Evolutionary conservation across 257 asterid species (phyloP), one percentile per base, ranked within the genome.

Genomic region (Capsicum pubescens): DNA sequence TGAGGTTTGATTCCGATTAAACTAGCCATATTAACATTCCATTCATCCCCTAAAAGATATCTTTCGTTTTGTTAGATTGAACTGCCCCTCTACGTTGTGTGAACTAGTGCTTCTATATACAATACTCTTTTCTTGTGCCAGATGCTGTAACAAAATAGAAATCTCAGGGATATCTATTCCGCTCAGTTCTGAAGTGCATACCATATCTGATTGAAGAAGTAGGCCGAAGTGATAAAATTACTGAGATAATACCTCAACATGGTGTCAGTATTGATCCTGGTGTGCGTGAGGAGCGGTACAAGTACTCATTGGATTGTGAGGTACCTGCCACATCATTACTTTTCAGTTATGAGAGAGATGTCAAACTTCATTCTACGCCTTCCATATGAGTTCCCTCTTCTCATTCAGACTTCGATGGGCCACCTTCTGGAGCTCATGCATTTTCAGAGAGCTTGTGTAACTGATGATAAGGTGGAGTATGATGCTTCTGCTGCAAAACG

Each of bases 141-240:
- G 99, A 97, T 90, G 95, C 97, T 79, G 94, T 91, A 55, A 95
- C 98, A 12, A 95, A 92, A 91, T 98, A 97, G 84, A 97, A 95
- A 89, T 97, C 99, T 70, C 99, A 97, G 91, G 98, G 99, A 82
- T 92, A 95, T 88, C 98, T 97, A 83, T 97, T 97, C 86, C 95
- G 98, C 48, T 93, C 98, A n/a, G 99, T 95, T 86, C 92, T 97
- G 78, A 92, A 97, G 94, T 97, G 99, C 91, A 95, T 97, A 91
- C 99, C 99, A 3, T 97, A 97, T 90, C 95, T 97, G 89, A 97
- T 97, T 66, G 98, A 97, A 90, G 99, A 97, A 93, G 99, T 96
- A 82, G 98, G 97, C 83, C 95, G 98, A 86, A 97, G 92, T 89
- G 98, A 95, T 89, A 97, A 97, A 88, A 94, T 97, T 83, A 91